Percentiles rank a stretch among this genome's conserved stretches.
Conservation (phyloP, 495 filamentous ascomycete genomes). For the Talaromyces stipitatus region DNA sequence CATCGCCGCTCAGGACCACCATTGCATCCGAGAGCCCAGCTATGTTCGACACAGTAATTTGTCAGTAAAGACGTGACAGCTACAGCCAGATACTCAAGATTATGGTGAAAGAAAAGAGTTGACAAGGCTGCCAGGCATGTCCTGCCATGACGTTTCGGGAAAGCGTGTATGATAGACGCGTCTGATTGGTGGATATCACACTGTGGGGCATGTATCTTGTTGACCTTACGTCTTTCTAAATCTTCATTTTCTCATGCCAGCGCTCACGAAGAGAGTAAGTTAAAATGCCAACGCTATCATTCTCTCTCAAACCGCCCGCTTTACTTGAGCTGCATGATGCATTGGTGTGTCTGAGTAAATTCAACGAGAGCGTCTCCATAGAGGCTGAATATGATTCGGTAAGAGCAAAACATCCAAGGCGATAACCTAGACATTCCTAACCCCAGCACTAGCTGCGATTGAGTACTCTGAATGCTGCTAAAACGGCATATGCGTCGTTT, state of each 20-base stretch:
- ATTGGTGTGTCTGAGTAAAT: slow-evolving; percentile 82
- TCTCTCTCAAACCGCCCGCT: slow-evolving; percentile 70
- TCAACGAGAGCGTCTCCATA: slow-evolving; percentile 81
- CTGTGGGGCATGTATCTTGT: background rate
- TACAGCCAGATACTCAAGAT: background rate
- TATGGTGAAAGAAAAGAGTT: background rate
- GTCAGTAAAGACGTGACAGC: background rate
- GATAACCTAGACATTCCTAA: background rate
- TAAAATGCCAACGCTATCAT: slow-evolving; percentile 63
- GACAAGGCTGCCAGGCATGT: background rate
- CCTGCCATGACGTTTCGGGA: background rate
- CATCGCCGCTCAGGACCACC: slow-evolving; percentile 15
- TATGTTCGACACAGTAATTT: background rate
- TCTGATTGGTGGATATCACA: background rate
- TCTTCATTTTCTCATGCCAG: background rate
- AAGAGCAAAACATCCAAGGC: slow-evolving; percentile 13
- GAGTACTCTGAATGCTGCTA: slow-evolving; percentile 82
- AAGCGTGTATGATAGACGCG: background rate
- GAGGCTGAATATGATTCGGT: slow-evolving; percentile 74
- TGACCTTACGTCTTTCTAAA: background rate
- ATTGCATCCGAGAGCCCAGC: slow-evolving; percentile 9
- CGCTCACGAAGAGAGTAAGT: background rate
- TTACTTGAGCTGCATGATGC: slow-evolving; percentile 71
- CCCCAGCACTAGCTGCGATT: slow-evolving; percentile 56
- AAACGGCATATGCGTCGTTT: slow-evolving; percentile 85